phyloP scores from a whole-genome alignment of 805 yeast species.

The Candida mattraensis region DNA sequence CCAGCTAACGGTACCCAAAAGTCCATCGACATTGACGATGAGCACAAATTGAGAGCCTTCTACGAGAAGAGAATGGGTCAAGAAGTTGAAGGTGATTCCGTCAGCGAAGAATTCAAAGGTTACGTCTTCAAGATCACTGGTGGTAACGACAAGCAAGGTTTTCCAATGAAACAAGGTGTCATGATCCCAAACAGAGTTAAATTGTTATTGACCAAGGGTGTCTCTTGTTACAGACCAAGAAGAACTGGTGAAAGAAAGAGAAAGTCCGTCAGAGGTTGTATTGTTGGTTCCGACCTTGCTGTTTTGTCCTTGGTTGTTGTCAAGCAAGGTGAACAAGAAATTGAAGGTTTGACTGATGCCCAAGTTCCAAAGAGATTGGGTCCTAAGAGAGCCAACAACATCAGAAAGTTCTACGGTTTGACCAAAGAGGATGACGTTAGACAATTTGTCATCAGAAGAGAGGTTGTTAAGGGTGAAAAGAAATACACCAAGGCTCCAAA shows the following conservation, averaged over 20 bases:
- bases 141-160: slow-evolving; percentile 99
- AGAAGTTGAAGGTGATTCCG: slow-evolving; percentile 98
- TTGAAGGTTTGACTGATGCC: slow-evolving; percentile 92
- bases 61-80: slow-evolving; percentile 99
- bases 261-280: slow-evolving; percentile 99
- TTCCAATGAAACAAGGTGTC: slow-evolving; percentile 99
- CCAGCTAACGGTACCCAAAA: slow-evolving; percentile 99
- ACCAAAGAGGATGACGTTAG: slow-evolving; percentile 91
- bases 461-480: slow-evolving; percentile 96
- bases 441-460: slow-evolving; percentile 95
- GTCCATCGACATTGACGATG: slow-evolving; percentile 97
- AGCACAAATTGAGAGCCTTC: slow-evolving; percentile 96
- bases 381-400: slow-evolving; percentile 99
- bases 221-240: slow-evolving; percentile 99
- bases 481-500: slow-evolving; percentile 99
- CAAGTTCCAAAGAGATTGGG: slow-evolving; percentile 99
- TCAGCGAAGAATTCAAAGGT: slow-evolving; percentile 99
- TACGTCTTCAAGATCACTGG: slow-evolving; percentile 98
- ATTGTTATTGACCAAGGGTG: slow-evolving; percentile 88
- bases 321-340: slow-evolving; percentile 96
- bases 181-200: slow-evolving; percentile 99
- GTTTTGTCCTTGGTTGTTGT: slow-evolving; percentile 90
- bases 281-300: slow-evolving; percentile 95
- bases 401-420: slow-evolving; percentile 99
- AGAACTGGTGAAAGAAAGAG: slow-evolving; percentile 99